phyloP scores from a whole-genome alignment of 371 early-diverging fungal genomes.

The Lichtheimia ornata region DNA sequence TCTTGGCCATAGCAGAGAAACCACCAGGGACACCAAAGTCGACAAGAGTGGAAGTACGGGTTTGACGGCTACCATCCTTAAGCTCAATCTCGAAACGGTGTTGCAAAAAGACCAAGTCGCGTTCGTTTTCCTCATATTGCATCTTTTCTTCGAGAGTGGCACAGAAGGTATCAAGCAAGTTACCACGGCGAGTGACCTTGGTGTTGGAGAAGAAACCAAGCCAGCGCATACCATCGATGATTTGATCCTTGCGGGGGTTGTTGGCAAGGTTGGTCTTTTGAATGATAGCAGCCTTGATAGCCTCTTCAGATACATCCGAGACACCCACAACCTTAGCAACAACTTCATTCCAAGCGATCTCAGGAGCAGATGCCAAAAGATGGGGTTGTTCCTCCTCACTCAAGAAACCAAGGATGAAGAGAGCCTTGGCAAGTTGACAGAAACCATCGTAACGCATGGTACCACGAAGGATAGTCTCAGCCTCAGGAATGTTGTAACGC shows the following conservation, averaged over 20 bases:
- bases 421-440: constrained; percentile 88
- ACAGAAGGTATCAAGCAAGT: constrained; percentile 92
- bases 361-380: constrained; percentile 55
- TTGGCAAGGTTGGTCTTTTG: constrained; percentile 48
- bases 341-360: constrained; percentile 79
- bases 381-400: constrained; percentile 73
- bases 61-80: constrained; percentile 76
- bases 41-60: constrained; percentile 88
- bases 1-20: constrained; percentile 95
- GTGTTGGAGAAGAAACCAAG: constrained; percentile 78
- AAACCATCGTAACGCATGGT: constrained; percentile 94
- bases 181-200: constrained; percentile 70
- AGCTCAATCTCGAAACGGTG: constrained; percentile 93
- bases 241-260: constrained; percentile 54
- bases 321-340: constrained; percentile 63
- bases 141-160: constrained; percentile 93
- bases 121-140: constrained; percentile 88
- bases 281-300: constrained; percentile 48
- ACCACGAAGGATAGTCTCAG: constrained; percentile 92
- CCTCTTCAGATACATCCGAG: constrained; percentile 23
- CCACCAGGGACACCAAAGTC: constrained; percentile 91
- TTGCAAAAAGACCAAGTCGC: constrained; percentile 97
- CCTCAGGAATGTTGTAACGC: constrained; percentile 95
- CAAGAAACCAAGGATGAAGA: constrained; percentile 92
- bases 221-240: constrained; percentile 82